Conservation (phyloP, 192 early-diverging fungal species). For the Thamnidium elegans region DNA sequence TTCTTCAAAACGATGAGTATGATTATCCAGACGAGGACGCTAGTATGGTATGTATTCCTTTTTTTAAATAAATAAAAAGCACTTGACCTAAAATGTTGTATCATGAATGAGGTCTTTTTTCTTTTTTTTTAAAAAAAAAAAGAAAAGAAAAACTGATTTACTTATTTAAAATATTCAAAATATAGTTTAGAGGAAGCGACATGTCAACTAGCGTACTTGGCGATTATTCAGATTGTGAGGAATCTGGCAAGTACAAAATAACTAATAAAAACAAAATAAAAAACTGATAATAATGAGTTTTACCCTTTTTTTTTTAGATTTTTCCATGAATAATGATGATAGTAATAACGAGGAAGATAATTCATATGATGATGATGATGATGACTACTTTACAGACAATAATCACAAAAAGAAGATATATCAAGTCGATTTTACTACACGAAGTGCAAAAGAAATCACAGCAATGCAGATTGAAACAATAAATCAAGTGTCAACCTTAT, state of each 20-base stretch:
- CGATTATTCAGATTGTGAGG: too few relatives aligned
- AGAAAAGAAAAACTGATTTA: not conserved
- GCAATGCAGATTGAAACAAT: slow-evolving; percentile 64
- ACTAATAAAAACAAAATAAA: not conserved
- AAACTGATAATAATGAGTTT: not conserved
- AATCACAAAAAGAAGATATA: slow-evolving; percentile 61
- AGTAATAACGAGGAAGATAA: slow-evolving; percentile 40
- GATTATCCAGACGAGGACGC: too few relatives aligned
- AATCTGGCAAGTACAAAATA: slow-evolving; percentile 1
- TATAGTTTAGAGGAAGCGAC: too few relatives aligned
- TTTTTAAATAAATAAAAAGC: too few relatives aligned
- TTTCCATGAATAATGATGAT: not conserved
- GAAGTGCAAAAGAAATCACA: slow-evolving; percentile 58
- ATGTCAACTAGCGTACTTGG: too few relatives aligned
- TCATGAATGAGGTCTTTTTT: not conserved
- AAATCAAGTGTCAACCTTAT: slow-evolving; percentile 67
- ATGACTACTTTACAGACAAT: slow-evolving; percentile 57
- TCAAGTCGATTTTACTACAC: slow-evolving; percentile 73
- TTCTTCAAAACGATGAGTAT: slow-evolving; percentile 20
- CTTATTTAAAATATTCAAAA: too few relatives aligned
- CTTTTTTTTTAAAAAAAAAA: too few relatives aligned
- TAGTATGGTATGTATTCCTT: too few relatives aligned
- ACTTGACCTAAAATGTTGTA: too few relatives aligned
- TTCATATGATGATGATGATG: slow-evolving; percentile 55
- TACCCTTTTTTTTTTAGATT: too few relatives aligned